Base-by-base conservation (phyloP, 139 green algal species). In the Chlorella sp. region DNA sequence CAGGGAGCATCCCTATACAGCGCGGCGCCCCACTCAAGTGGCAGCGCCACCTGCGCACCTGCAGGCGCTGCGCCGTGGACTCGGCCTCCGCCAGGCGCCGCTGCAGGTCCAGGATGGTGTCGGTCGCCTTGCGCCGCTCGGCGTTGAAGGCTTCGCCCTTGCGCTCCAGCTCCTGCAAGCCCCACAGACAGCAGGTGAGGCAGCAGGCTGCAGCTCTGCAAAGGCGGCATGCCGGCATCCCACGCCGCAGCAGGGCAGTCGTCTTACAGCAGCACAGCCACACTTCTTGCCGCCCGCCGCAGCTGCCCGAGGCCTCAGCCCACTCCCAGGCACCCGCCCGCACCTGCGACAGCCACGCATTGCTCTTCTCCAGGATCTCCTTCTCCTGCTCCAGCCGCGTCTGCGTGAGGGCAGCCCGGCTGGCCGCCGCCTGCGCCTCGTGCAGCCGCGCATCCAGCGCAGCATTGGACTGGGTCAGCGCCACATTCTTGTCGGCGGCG, bases 341-440 rank as follows among this genome's bases (percentile, higher is more conserved):
- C 80, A 90, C 88, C 36, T 91, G 88, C 24, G 78, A 82, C 36
- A 93, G 82, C 90, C 90, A 93, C 0, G 81, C 65, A 62, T 85
- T 90, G 70, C 75, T 80, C 78, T 87, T 88, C 84, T 93, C 82
- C 58, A 93, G 65, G 36, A 91, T 88, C 62, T 87, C 88, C 70
- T 91, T 90, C 81, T 93, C 85, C 85, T 92, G 90, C 65, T 86
- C 83, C 70, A 93, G 51, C 44, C 84, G 84, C 24, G 64, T 74
- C 32, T 86, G 62, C 1, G 75, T 76, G 43, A 89, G 72, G 48
- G 75, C 34, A 20, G 84, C 44, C 19, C 89, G 81, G 56, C 79
- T 86, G 24, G 76, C 38, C 28, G 82, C 76, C 4, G 82, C 89
- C 81, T 86, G 60, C 24, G 89, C 85, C 73, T 86, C 83, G 34